Evolutionary conservation across 257 asterid genomes (phyloP).

Genomic region (Agastache rugosa): DNA sequence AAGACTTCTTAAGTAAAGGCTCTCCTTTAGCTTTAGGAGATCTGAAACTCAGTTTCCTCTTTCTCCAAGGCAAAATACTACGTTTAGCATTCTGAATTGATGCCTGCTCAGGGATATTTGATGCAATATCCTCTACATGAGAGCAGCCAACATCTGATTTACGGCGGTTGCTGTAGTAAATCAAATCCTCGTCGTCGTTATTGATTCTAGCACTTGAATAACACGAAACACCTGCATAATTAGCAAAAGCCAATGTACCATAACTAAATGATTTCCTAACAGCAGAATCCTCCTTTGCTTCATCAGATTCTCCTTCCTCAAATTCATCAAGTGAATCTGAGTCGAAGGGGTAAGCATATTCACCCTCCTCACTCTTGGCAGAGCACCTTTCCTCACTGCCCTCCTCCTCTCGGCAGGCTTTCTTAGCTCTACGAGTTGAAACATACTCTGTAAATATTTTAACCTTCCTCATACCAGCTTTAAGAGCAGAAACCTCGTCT

Average conservation of each 20-base stretch:
- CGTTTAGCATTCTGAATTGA: slow-evolving; percentile 62
- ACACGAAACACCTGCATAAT: slow-evolving; percentile 68
- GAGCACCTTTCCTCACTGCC: slow-evolving; percentile 79
- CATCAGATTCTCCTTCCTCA: slow-evolving; percentile 84
- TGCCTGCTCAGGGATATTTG: slow-evolving; percentile 52
- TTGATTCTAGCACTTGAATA: slow-evolving; percentile 59
- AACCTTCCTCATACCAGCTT: slow-evolving; percentile 89
- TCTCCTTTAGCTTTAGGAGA: slow-evolving; percentile 95
- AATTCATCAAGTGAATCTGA: slow-evolving; percentile 72
- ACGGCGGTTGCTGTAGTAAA: slow-evolving; percentile 89
- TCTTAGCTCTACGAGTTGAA: slow-evolving; percentile 80
- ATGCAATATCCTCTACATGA: slow-evolving; percentile 44
- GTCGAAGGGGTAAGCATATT: slow-evolving; percentile 79
- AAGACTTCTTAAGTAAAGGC: slow-evolving; percentile 85
- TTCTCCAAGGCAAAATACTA: slow-evolving; percentile 94
- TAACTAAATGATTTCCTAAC: slow-evolving; percentile 89
- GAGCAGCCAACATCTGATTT: slow-evolving; percentile 74
- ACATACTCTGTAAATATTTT: slow-evolving; percentile 81
- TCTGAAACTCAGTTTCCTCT: slow-evolving; percentile 84
- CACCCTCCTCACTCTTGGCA: slow-evolving; percentile 86
- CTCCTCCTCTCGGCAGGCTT: slow-evolving; percentile 83
- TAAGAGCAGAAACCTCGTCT: slow-evolving; percentile 90
- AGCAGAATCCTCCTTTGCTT: slow-evolving; percentile 56
- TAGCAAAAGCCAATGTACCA: slow-evolving; percentile 82
- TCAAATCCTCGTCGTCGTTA: slow-evolving; percentile 76